These are phyloP conservation scores for Stephania yunnanensis DNA, from an alignment of 164 flowering plant species.

Conservation along the genomic window DNA sequence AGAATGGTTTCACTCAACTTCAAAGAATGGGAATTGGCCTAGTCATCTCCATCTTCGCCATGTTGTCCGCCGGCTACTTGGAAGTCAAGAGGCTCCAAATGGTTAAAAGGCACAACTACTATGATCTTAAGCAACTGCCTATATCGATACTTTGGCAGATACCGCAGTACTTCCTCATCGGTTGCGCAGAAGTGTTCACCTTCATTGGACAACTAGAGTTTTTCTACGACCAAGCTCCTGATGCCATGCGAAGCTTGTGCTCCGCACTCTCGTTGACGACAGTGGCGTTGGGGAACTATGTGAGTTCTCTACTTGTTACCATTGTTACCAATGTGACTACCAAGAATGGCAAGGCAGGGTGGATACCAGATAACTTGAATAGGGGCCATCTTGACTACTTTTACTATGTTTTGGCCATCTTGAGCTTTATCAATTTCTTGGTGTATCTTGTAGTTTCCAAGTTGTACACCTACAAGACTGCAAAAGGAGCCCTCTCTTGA, in stretches of 20 bases:
- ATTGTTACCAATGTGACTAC: slow-evolving; percentile 30
- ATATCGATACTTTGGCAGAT: slow-evolving; percentile 41
- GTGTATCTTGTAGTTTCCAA: slow-evolving; percentile 30
- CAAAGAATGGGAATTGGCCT: slow-evolving; percentile 44
- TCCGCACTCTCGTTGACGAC: slow-evolving; percentile 43
- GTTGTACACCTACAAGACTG: slow-evolving; percentile 39
- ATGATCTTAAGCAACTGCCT: slow-evolving; percentile 24
- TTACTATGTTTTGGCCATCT: slow-evolving; percentile 37
- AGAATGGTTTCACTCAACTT: slow-evolving; percentile 33
- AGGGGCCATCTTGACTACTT: slow-evolving; percentile 43
- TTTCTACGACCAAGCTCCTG: slow-evolving; percentile 51
- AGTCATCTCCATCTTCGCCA: slow-evolving; percentile 29
- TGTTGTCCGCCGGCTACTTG: slow-evolving; percentile 29
- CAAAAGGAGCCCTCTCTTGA: slow-evolving; percentile 8
- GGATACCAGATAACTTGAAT: slow-evolving; percentile 53
- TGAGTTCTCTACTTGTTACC: slow-evolving; percentile 35
- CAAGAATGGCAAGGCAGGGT: slow-evolving; percentile 34
- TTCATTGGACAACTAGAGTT: slow-evolving; percentile 49
- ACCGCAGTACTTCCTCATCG: slow-evolving; percentile 48
- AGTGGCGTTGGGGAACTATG: slow-evolving; percentile 34
- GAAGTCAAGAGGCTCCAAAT: slow-evolving; percentile 28
- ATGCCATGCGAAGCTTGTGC: slow-evolving; percentile 48
- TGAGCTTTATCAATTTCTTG: slow-evolving; percentile 32
- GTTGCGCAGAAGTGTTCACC: slow-evolving; percentile 47
- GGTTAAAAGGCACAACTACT: slow-evolving; percentile 27